Evolutionary conservation across 1,139 yeast genomes (phyloP), one percentile per base, ranked within the genome.

Genomic region (Torulaspora globosa): DNA sequence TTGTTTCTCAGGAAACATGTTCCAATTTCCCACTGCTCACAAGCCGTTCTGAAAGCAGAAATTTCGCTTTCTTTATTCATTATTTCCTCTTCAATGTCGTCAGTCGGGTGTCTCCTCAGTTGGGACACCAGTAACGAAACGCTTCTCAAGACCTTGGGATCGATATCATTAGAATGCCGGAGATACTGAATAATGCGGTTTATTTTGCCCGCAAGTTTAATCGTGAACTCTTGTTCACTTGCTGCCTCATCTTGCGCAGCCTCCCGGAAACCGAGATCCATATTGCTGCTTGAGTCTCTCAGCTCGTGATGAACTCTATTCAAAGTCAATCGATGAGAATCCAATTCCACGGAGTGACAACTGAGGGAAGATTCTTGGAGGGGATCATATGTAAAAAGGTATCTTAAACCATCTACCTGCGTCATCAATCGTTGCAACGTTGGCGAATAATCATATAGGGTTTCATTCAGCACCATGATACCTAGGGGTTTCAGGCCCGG

Each of bases 21-120:
- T 4, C 51, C 41, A 38, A 59, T 52, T 44, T 59, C 62, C 60
- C 65, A 62, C 47, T 62, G 66, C 39, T 56, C 53, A 27, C 60
- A 58, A 10, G 53, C 50, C 29, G 55, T 54, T 19, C 51, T 49
- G 21, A 62, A 43, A 3, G 51, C 37, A 39, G 49, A 43, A 2
- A 62, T 50, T 39, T 60, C 63, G 36, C 54, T 53, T 39, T 62
- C 67, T 41, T 53, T 54, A 29, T 53, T 50, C 45, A 50, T 30
- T 8, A 62, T 35, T 31, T 53, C 58, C 26, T 52, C 50, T 24
- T 60, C 56, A 11, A 63, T 57, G 40, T 61, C 65, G 2, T 36
- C 19, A 15, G 63, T 57, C 12, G 55, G 48, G 1, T 44, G 47
- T 40, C 47, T 56, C 23, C 49, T 44, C 18, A 62, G 40, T 21